Percentiles rank a stretch among this genome's conserved stretches.
These are phyloP conservation scores for Candida michaelii DNA, from an alignment of 805 yeast genomes.

Conservation along the genomic window DNA sequence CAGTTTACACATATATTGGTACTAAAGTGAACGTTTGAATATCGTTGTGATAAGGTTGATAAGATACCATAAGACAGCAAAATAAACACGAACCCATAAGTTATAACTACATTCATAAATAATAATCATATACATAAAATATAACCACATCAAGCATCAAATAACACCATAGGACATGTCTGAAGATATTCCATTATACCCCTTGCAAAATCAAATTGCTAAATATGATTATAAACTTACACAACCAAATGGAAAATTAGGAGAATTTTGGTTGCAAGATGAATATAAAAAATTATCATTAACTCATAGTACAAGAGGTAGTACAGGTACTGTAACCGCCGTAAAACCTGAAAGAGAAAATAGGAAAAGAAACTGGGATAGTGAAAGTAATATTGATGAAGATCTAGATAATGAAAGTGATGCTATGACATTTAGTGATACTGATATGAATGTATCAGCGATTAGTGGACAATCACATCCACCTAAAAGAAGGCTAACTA, in stretches of 20 bases:
- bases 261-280: slow-evolving; percentile 32
- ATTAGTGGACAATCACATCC: slow-evolving; percentile 27
- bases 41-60: too few relatives aligned
- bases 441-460: slow-evolving; percentile 24
- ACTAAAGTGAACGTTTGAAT: too few relatives aligned
- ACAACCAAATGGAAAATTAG: slow-evolving; percentile 31
- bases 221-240: slow-evolving; percentile 30
- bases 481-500: slow-evolving; percentile 37
- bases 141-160: too few relatives aligned
- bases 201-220: slow-evolving; percentile 30
- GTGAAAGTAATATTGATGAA: slow-evolving; percentile 17
- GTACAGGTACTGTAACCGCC: background rate
- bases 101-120: too few relatives aligned
- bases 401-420: slow-evolving; percentile 25
- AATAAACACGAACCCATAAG: too few relatives aligned
- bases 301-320: slow-evolving; percentile 3
- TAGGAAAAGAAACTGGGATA: slow-evolving; percentile 24
- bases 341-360: slow-evolving; percentile 20
- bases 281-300: slow-evolving; percentile 28
- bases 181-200: slow-evolving; percentile 24
- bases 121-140: too few relatives aligned
- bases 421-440: slow-evolving; percentile 36
- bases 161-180: slow-evolving; percentile 2
- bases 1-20: too few relatives aligned
- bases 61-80: too few relatives aligned